Percentiles rank a stretch among this genome's conserved stretches.
Conservation (phyloP, 495 filamentous ascomycete genomes). For the Neurospora cerealis region DNA sequence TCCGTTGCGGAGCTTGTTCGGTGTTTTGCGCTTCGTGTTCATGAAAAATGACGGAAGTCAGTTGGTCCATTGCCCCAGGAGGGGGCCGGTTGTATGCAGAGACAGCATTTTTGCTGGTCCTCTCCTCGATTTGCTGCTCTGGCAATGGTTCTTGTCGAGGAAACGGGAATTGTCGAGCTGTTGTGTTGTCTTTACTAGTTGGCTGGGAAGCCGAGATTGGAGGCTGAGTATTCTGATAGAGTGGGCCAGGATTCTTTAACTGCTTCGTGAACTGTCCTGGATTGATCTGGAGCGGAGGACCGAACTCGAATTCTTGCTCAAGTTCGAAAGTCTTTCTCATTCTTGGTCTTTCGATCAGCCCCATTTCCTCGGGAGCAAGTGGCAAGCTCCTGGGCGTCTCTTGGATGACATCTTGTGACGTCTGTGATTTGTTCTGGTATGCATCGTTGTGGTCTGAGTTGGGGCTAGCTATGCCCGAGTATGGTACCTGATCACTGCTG, state of each 20-base stretch:
- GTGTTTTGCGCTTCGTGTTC: not conserved
- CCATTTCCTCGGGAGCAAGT: not conserved
- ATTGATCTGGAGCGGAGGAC: constrained; percentile 1
- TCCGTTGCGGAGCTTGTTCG: not conserved
- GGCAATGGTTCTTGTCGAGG: not conserved
- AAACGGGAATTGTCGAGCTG: not conserved
- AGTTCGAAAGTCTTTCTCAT: not conserved
- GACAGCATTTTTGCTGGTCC: not conserved
- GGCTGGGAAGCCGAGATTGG: not conserved
- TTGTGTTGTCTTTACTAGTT: not conserved
- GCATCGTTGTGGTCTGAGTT: not conserved
- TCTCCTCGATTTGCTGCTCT: not conserved
- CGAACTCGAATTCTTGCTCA: constrained; percentile 1
- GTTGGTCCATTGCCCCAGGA: not conserved
- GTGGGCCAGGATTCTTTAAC: not conserved
- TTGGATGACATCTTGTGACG: not conserved
- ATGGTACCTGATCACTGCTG: not conserved
- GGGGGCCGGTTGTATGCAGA: not conserved
- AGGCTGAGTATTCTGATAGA: not conserved
- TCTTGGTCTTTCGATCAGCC: constrained; percentile 2
- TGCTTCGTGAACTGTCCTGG: constrained; percentile 5
- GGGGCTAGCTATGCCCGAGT: not conserved
- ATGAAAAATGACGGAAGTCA: not conserved
- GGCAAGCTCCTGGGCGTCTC: not conserved
- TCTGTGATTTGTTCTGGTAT: not conserved